A percentile compares a stretch with the other conserved stretches of the same genome.
Evolutionary conservation across 305 asterid genomes (phyloP).

Genomic region (Fraxinus albicans): DNA sequence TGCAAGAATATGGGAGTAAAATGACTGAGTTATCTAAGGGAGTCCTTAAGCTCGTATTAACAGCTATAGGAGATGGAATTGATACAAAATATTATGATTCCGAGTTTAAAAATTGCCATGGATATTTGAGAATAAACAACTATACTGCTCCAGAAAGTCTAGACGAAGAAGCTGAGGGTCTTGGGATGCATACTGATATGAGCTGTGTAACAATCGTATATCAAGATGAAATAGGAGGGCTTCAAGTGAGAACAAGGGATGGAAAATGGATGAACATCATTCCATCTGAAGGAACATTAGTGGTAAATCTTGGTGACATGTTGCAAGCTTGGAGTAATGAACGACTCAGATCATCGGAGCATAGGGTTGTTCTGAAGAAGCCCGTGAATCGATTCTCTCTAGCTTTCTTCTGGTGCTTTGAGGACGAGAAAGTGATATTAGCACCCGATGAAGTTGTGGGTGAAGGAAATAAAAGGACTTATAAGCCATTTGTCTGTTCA

Average conservation of each 20-base stretch:
- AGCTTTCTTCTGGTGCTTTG: conserved; percentile 79
- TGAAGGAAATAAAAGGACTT: conserved; percentile 33
- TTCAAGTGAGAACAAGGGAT: conserved; percentile 59
- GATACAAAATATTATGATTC: conserved; percentile 36
- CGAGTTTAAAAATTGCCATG: conserved; percentile 62
- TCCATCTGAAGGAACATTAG: conserved; percentile 59
- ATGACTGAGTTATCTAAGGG: conserved; percentile 45
- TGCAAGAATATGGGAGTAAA: conserved; percentile 63
- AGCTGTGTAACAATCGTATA: conserved; percentile 67
- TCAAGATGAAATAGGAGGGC: conserved; percentile 73
- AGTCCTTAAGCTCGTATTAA: conserved; percentile 40
- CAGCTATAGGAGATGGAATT: conserved; percentile 42
- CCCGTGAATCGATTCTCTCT: conserved; percentile 51
- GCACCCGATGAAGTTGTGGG: conserved; percentile 67
- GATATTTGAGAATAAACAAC: conserved; percentile 69
- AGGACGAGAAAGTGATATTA: conserved; percentile 53
- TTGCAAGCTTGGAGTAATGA: conserved; percentile 82
- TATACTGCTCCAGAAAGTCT: conserved; percentile 40
- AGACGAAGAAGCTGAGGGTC: conserved; percentile 53
- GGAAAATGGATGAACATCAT: conserved; percentile 65
- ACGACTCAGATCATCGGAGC: conserved; percentile 62
- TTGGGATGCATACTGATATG: conserved; percentile 87
- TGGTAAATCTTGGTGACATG: conserved; percentile 74
- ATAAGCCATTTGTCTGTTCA: conserved; percentile 49
- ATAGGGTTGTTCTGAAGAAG: conserved; percentile 54